Conservation (phyloP, 768 basidiomycete species). For the Mycena metata region DNA sequence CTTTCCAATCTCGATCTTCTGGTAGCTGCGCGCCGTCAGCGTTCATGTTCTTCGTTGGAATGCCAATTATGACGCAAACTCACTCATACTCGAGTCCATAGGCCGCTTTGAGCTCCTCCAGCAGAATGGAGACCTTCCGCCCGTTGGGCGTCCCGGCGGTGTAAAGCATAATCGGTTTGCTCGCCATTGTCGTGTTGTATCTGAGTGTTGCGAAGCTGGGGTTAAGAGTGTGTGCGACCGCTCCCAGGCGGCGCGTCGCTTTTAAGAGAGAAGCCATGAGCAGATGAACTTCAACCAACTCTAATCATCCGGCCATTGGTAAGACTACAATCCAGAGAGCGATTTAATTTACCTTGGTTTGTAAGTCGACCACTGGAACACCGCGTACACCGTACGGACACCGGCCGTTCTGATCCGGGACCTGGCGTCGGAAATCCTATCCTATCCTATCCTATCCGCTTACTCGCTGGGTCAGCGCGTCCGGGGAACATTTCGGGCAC, state of each 20-base stretch:
- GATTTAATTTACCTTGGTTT: too few relatives aligned
- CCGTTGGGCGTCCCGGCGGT: conserved; percentile 70
- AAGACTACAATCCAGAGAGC: too few relatives aligned
- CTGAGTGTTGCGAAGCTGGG: conserved; percentile 21
- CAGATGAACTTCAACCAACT: too few relatives aligned
- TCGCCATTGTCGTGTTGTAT: conserved; percentile 29
- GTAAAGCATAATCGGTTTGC: conserved; percentile 53
- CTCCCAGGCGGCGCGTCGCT: conserved; percentile 21
- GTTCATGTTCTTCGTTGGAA: neutral
- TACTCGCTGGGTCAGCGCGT: too few relatives aligned
- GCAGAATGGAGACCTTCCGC: conserved; percentile 61
- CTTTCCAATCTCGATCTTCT: conserved; percentile 38
- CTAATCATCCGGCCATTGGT: too few relatives aligned
- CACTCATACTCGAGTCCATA: conserved; percentile 57
- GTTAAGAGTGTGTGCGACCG: conserved; percentile 3
- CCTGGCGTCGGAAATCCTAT: too few relatives aligned
- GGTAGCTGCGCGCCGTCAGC: conserved; percentile 20
- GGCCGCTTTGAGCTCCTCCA: conserved; percentile 68
- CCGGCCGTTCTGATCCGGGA: too few relatives aligned
- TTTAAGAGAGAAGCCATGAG: conserved; percentile 19
- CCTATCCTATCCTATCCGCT: too few relatives aligned
- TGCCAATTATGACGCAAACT: conserved; percentile 9
- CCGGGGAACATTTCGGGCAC: too few relatives aligned
- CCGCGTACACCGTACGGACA: too few relatives aligned
- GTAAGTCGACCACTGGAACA: too few relatives aligned